Base-by-base conservation (phyloP, 1,284 basidiomycete species). In the Sphagnurus paluster region DNA sequence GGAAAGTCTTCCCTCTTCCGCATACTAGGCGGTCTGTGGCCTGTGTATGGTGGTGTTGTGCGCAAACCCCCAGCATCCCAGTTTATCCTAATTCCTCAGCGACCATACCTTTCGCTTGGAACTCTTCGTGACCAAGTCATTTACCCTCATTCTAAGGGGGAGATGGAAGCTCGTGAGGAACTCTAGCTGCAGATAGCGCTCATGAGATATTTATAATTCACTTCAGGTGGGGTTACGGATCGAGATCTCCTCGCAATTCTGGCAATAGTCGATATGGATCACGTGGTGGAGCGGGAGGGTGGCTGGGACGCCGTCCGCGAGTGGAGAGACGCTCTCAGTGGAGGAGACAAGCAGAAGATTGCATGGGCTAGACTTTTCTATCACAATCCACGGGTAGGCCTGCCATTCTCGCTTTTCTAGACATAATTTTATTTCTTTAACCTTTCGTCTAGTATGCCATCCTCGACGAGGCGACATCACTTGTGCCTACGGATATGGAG, bases 301-400 rank as follows among this genome's bases (percentile, higher is more conserved):
- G 96, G 96, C 11, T 98, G 94, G 94, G 89, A 93, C 59, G 75
- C 78, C 1, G 79, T 82, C 24, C 79, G 87, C 44, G 96, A 98
- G 60, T 99, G 96, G 96, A 78, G 92, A 50, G 94, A 97, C 65
- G 84, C 91, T 1, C 71, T 99, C 25, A 93, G 89, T 56, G 95
- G 90, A 2, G 90, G 88, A 24, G 89, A 90, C 61, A 86, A 91
- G 61, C 88, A 90, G 67, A 88, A 96, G 66, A 90, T 99, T 52
- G 96, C 96, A 0, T 98, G 97, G 93, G 95, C 94, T 5, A 75
- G 96, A 51, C 67, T 99, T 55, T 99, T 98, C 68, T 99, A 98
- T 68, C 96, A 99, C 66, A 77, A 79, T 54, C 96, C 96, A 14
- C 94, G 93, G 76, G 92, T 86, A 56, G 51, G 66, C 48, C 32